Evolutionary conservation across 148 eudicot genomes (phyloP).

Genomic region (Vaccinium myrtillus): DNA sequence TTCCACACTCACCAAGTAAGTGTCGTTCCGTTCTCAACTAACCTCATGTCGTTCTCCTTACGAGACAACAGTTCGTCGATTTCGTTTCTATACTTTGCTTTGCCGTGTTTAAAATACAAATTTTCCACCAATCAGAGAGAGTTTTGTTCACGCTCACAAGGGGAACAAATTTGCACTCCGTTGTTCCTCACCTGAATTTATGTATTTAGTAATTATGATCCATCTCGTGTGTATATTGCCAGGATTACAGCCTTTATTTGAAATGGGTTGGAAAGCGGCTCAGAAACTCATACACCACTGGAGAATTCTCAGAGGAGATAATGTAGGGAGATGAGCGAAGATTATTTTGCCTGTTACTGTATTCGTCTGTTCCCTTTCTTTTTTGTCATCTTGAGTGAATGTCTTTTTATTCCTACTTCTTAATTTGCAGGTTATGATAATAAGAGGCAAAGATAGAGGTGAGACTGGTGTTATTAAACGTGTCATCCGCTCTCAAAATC

Average conservation of each 20-base stretch:
- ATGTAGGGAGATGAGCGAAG: conserved; percentile 43
- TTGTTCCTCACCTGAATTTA: background rate
- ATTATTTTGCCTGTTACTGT: background rate
- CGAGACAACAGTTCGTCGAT: no score
- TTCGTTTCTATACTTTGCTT: no score
- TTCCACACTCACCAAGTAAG: no score
- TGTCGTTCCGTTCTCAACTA: no score
- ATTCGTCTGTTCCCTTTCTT: background rate
- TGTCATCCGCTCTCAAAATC: conserved; percentile 84
- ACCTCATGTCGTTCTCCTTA: no score
- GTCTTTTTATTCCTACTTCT: background rate
- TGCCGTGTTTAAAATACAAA: no score
- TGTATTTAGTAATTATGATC: background rate
- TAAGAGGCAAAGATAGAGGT: conserved; percentile 90
- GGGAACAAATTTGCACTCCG: no score
- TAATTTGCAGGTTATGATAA: conserved; percentile 77
- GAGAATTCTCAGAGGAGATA: conserved; percentile 90
- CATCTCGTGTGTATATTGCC: background rate
- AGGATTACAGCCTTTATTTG: conserved; percentile 1
- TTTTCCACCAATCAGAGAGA: no score
- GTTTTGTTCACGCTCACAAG: no score
- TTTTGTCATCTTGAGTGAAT: background rate
- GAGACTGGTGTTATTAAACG: conserved; percentile 84
- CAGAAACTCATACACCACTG: conserved; percentile 87
- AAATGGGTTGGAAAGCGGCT: conserved; percentile 98